Base-by-base conservation (phyloP, 2,329 filamentous ascomycete species). In the Zasmidium cellare region DNA sequence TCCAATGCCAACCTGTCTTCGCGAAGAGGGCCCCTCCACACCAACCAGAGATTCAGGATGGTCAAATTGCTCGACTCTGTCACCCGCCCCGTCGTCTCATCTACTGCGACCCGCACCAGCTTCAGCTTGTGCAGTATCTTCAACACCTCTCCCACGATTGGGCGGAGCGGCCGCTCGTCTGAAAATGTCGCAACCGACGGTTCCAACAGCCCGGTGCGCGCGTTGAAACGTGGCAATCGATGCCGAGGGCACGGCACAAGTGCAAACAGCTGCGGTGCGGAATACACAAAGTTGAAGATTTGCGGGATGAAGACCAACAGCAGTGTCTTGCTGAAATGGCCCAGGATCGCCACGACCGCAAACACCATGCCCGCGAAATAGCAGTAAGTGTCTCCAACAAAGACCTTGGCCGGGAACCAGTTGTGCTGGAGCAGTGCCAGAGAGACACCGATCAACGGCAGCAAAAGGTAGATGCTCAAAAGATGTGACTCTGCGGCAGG, bases 321-420 rank as follows among this genome's bases (percentile, higher is more conserved):
- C 47, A 99, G 83, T 0, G 94, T 99, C 78, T 99, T 99, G 79
- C 90, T 96, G 79, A 99, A 99, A 78, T 99, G 94, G 22, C 94
- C 94, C 53, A 97, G 83, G 70, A 99, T 97, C 63, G 91, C 92
- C 64, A 97, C 94, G 46, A 97, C 92, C 54, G 93, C 94, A 73
- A 99, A 99, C 41, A 97, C 90, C 92, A 99, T 99, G 65, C 94
- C 94, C 0, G 94, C 94, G 75, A 99, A 97, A 78, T 99, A 99
- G 82, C 94, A 99, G 82, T 97, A 99, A 3, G 94, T 99, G 76
- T 99, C 94, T 56, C 94, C 94, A 9, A 97, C 93, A 71, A 99
- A 99, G 9, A 97, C 94, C 68, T 87, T 87, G 22, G 93, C 91
- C 0, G 94, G 94, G 72, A 92, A 99, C 90, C 92, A 96, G 76